Base-by-base conservation (phyloP, 805 yeast genomes). In the Wickerhamiella alocasiicola region DNA sequence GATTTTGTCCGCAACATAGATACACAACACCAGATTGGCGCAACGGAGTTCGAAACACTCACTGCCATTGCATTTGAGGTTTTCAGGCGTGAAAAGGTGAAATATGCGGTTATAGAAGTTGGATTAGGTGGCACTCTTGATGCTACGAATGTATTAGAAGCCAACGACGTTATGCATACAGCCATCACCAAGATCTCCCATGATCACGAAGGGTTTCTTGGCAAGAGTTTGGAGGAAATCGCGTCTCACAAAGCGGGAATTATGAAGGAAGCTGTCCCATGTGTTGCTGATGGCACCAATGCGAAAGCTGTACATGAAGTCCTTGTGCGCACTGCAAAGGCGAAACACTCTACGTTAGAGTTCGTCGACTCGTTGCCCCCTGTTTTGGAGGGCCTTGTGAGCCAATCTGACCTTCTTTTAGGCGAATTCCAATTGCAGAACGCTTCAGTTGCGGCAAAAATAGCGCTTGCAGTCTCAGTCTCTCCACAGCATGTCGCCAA, bases 91-190 rank as follows among this genome's bases (percentile, higher is more conserved):
- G 65, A 66, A 31, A 58, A 67, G 1, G 79, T 85, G 5, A 76
- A 78, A 18, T 61, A 80, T 41, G 95, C 94, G 0, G 74, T 88
- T 1, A 60, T 88, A n/a, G 98, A 88, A 57, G 96, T 85, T 3
- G 98, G 98, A 0, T 63, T 91, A 5, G 98, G 98, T 2, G 98
- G 98, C 0, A 59, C 81, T 31, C 56, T 75, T 9, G 98, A 88
- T 59, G 83, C 96, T 1, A 88, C 98, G 0, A 88, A 88, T 61
- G 81, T 81, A 0, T 56, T 51, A 41, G 16, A 45, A 46, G 23
- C 44, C 5, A 46, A 47, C 9, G 68, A 74, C 12, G 75, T 75
- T 23, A 40, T 79, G 27, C 72, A 68, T 5, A 72, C 85, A 6
- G 94, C 79, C 1, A 78, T 91, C 31, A 76, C 95, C 4, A 82